Evolutionary conservation across 1,284 basidiomycete genomes (phyloP).

Genomic region (Leccinum pallidistipes): DNA sequence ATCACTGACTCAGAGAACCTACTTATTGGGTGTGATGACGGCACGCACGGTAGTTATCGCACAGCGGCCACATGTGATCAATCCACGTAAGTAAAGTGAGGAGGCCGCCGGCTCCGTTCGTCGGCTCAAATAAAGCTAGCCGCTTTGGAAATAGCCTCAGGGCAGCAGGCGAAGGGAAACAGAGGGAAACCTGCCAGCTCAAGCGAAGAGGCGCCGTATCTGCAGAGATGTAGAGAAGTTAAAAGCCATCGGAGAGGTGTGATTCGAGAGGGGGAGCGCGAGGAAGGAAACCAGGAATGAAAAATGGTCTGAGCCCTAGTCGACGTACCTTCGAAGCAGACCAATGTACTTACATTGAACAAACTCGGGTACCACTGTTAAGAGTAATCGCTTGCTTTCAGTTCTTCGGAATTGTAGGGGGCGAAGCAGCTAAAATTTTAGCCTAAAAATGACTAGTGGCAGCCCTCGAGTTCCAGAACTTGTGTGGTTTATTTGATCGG

Average conservation of each 20-base stretch:
- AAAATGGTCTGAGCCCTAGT: neutral
- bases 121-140: neutral
- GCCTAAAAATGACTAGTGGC: no score
- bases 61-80: neutral
- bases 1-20: neutral
- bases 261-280: neutral
- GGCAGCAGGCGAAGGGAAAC: neutral
- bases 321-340: no score
- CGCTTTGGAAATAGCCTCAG: neutral
- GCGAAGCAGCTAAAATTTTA: no score
- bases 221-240: neutral
- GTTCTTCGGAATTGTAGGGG: no score
- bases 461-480: no score
- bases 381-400: no score
- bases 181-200: neutral
- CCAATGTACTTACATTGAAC: no score
- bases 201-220: no score
- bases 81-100: neutral
- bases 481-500: no score
- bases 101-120: no score
- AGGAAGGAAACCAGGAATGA: neutral
- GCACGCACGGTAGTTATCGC: neutral
- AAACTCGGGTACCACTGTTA: no score
- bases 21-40: neutral
- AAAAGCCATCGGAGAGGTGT: neutral